Percentiles rank a stretch among this genome's conserved stretches.
Conservation (phyloP, 225 moss, liverwort and hornwort species). For the Neckera pumila region DNA sequence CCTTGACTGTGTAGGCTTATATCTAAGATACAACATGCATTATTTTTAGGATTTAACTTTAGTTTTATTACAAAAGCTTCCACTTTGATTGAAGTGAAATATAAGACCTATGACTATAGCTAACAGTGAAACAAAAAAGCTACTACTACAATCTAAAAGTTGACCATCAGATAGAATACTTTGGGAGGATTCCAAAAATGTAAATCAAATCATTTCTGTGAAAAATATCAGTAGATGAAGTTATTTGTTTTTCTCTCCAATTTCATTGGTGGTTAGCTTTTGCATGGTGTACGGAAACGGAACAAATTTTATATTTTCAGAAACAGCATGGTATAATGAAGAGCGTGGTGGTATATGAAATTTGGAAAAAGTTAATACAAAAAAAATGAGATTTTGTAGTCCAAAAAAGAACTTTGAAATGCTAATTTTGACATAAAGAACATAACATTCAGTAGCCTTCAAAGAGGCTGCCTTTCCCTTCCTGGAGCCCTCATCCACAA, state of each 20-base stretch:
- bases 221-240: background rate
- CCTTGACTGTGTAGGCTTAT: accelerated
- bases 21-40: background rate
- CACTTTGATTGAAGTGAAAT: background rate
- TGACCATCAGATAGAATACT: background rate
- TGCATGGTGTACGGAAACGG: background rate
- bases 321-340: background rate
- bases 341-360: background rate
- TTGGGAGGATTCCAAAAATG: too few species aligned
- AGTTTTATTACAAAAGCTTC: background rate
- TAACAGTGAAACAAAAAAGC: background rate
- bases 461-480: too few species aligned
- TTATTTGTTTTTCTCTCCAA: background rate
- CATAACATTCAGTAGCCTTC: too few species aligned
- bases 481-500: too few species aligned
- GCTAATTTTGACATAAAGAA: background rate
- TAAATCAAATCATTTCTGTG: background rate
- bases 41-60: background rate
- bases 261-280: background rate
- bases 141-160: background rate
- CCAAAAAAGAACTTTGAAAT: background rate
- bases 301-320: background rate
- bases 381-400: accelerated
- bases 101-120: background rate
- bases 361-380: background rate